Evolutionary conservation across 2,329 filamentous ascomycete species (phyloP).

Genomic region (Akanthomyces lecanii): DNA sequence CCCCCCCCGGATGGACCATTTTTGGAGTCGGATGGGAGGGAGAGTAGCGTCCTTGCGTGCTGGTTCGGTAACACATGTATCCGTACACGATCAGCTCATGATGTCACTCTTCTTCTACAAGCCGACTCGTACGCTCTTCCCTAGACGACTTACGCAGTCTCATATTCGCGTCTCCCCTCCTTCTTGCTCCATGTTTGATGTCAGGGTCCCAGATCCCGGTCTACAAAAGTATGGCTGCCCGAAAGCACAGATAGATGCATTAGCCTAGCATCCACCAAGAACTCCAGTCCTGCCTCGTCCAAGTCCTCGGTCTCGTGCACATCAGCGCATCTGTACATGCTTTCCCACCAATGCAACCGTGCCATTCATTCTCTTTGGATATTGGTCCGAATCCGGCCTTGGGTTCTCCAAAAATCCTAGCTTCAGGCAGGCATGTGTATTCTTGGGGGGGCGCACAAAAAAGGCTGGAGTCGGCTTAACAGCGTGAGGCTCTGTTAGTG

Average conservation of each 20-base stretch:
- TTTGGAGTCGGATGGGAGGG: neutral
- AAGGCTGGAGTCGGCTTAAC: conserved; percentile 14
- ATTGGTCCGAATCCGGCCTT: conserved; percentile 2
- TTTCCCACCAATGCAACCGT: neutral
- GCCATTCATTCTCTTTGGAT: neutral
- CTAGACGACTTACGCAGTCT: neutral
- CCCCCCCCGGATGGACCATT: no score
- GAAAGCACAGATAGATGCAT: neutral
- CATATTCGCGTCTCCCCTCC: neutral
- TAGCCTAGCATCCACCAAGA: neutral
- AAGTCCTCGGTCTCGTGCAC: neutral
- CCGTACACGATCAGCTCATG: neutral
- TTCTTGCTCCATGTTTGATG: neutral
- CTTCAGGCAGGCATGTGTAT: neutral
- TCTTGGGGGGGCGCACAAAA: neutral
- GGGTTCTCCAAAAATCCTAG: neutral
- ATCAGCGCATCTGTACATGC: neutral
- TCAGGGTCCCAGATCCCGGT: neutral
- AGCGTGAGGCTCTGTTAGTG: conserved; percentile 8
- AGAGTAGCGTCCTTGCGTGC: neutral
- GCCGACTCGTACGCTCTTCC: neutral
- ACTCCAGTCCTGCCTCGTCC: neutral
- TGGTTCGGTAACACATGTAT: neutral
- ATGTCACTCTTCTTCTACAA: neutral
- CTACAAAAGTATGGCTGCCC: neutral